These are phyloP conservation scores for Talaromyces ruber DNA, from an alignment of 495 filamentous ascomycete species.

Conservation along the genomic window DNA sequence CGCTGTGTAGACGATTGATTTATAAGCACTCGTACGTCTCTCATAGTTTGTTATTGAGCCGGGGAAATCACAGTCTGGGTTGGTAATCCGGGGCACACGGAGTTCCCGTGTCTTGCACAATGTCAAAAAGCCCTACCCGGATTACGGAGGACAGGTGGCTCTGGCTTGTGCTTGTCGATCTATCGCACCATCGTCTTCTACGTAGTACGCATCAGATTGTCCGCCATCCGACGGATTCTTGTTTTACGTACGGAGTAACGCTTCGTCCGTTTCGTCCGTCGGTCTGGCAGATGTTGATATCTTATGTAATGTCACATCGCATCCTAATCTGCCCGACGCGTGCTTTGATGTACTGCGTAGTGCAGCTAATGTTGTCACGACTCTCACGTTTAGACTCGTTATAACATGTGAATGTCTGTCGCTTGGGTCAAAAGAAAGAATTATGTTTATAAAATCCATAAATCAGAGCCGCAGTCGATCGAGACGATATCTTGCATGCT, in stretches of 20 bases:
- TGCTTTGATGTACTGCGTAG: neutral
- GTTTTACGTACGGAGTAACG: neutral
- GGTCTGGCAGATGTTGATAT: neutral
- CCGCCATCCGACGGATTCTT: too few species aligned
- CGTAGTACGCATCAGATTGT: neutral
- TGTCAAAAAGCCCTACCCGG: neutral
- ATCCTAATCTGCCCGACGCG: neutral
- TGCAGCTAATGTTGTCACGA: neutral
- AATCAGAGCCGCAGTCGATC: neutral
- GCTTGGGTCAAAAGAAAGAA: neutral
- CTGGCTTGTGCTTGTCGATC: neutral
- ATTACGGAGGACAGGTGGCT: neutral
- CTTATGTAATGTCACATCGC: too few species aligned
- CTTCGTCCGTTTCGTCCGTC: neutral
- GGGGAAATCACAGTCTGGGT: neutral
- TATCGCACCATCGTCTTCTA: neutral
- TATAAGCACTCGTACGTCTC: too few species aligned
- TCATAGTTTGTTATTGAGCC: neutral
- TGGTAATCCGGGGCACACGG: neutral
- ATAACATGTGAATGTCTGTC: neutral
- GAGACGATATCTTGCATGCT: neutral
- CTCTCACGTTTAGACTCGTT: neutral
- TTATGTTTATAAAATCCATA: neutral
- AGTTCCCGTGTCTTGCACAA: neutral
- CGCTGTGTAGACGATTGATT: too few species aligned